A percentile compares a stretch with the other conserved stretches of the same genome.
Evolutionary conservation across 2,329 filamentous ascomycete species (phyloP).

Genomic region (Malbranchea zuffiana): DNA sequence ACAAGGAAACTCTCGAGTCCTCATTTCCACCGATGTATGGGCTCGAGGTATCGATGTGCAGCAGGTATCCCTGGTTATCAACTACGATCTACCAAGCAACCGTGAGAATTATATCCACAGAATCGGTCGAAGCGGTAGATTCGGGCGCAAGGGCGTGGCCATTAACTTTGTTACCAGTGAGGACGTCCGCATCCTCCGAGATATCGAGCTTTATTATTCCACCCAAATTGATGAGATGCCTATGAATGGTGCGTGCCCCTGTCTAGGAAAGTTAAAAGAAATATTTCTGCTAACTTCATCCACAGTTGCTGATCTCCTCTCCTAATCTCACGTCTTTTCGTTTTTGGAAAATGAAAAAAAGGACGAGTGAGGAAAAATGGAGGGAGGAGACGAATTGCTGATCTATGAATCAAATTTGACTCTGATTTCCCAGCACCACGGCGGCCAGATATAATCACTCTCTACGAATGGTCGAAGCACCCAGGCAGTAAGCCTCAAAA

Average conservation of each 20-base stretch:
- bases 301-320: slow-evolving; percentile 20
- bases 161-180: slow-evolving; percentile 99
- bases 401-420: too few relatives aligned
- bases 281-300: slow-evolving; percentile 4
- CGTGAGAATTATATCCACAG: slow-evolving; percentile 99
- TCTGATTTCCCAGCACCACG: too few relatives aligned
- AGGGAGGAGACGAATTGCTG: too few relatives aligned
- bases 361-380: too few relatives aligned
- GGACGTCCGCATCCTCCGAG: slow-evolving; percentile 90
- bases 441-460: too few relatives aligned
- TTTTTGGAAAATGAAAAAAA: too few relatives aligned
- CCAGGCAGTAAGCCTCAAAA: too few relatives aligned
- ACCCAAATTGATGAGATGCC: slow-evolving; percentile 98
- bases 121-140: slow-evolving; percentile 88
- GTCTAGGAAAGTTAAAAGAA: not conserved
- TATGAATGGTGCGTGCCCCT: slow-evolving; percentile 79
- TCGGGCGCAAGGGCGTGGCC: slow-evolving; percentile 94
- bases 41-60: slow-evolving; percentile 97
- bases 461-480: too few relatives aligned
- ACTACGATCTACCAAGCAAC: slow-evolving; percentile 96
- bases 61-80: slow-evolving; percentile 96
- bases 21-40: slow-evolving; percentile 97
- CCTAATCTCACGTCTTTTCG: slow-evolving; percentile 9
- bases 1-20: slow-evolving; percentile 86
- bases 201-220: slow-evolving; percentile 94